These are phyloP conservation scores for Phycomyces nitens DNA, from an alignment of 192 early-diverging fungal genomes.

Conservation along the genomic window DNA sequence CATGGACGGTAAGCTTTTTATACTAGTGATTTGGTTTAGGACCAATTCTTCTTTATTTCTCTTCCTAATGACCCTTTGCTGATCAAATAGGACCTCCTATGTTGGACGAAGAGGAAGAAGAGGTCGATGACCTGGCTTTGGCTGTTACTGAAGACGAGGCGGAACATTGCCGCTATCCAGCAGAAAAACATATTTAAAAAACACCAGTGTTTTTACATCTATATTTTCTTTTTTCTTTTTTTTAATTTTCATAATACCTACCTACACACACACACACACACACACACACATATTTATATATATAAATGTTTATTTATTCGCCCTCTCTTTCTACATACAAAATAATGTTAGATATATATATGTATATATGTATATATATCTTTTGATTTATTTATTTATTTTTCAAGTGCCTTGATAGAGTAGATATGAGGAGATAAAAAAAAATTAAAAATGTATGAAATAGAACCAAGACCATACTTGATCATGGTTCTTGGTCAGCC, in stretches of 20 bases:
- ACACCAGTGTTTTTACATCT: too few species aligned
- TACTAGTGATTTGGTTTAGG: not conserved
- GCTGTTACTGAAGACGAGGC: not conserved
- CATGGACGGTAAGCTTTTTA: constrained; percentile 29
- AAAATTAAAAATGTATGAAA: not conserved
- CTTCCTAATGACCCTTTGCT: not conserved
- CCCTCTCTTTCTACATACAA: not conserved
- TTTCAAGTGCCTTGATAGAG: not conserved
- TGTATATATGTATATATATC: too few species aligned
- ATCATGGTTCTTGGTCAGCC: too few species aligned
- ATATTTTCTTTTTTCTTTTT: too few species aligned
- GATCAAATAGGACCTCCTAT: constrained; percentile 7
- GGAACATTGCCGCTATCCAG: not conserved
- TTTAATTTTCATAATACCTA: not conserved
- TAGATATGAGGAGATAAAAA: not conserved
- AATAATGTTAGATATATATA: too few species aligned
- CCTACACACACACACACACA: not conserved
- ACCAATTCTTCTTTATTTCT: not conserved
- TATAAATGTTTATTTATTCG: constrained; percentile 7
- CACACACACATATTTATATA: not conserved
- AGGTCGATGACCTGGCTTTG: constrained; percentile 37
- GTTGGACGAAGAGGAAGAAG: constrained; percentile 38
- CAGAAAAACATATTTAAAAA: not conserved
- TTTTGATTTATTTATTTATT: too few species aligned
- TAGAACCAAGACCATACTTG: too few species aligned